Conservation (phyloP, 805 yeast genomes). For the Kuraishia borneana region DNA sequence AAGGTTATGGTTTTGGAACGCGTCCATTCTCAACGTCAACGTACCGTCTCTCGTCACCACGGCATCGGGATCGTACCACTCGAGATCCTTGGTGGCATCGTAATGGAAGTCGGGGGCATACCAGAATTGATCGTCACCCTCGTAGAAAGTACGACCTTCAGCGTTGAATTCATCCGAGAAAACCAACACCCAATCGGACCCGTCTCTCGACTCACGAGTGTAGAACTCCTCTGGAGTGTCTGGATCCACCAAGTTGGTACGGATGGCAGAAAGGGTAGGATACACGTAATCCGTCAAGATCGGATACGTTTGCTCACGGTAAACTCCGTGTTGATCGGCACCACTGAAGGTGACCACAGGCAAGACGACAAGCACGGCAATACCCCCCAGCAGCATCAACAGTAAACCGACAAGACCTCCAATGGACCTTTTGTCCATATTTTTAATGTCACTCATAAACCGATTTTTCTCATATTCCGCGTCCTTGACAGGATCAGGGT, state of each 20-base stretch:
- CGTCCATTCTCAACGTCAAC: constrained; percentile 61
- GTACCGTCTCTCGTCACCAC: constrained; percentile 68
- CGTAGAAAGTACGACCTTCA: constrained; percentile 84
- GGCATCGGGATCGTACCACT: constrained; percentile 95
- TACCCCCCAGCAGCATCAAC: constrained; percentile 44
- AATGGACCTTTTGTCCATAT: constrained; percentile 51
- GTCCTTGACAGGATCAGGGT: constrained; percentile 92
- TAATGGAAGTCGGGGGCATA: constrained; percentile 76
- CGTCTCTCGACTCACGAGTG: constrained; percentile 44
- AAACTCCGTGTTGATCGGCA: constrained; percentile 22
- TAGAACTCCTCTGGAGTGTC: constrained; percentile 48
- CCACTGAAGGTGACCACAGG: constrained; percentile 86
- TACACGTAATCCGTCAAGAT: constrained; percentile 45
- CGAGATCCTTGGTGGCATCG: constrained; percentile 81
- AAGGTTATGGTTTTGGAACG: constrained; percentile 66
- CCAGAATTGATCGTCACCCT: constrained; percentile 89
- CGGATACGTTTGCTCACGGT: constrained; percentile 20
- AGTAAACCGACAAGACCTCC: constrained; percentile 56
- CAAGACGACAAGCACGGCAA: constrained; percentile 61
- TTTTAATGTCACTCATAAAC: constrained; percentile 50
- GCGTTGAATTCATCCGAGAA: constrained; percentile 87
- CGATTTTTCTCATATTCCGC: constrained; percentile 72
- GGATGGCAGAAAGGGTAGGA: constrained; percentile 44
- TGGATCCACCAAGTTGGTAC: constrained; percentile 54
- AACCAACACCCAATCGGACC: constrained; percentile 63